phyloP scores from a whole-genome alignment of 352 stramenopile genomes.

The Phytophthora tentaculata region DNA sequence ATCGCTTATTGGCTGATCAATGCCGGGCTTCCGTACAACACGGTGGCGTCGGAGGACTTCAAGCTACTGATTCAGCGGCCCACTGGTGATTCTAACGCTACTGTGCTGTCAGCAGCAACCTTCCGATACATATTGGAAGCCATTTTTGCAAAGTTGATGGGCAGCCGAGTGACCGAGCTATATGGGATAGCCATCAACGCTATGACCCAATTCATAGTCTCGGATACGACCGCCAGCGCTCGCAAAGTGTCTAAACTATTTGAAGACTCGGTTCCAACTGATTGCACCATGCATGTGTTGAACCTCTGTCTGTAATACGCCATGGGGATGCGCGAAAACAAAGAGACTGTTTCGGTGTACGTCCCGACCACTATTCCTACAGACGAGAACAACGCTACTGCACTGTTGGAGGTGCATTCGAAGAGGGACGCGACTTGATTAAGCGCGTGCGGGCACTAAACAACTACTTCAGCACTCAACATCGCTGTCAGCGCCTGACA shows the following conservation, averaged over 20 bases:
- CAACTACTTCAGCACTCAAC: slow-evolving; percentile 7
- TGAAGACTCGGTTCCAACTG: not conserved
- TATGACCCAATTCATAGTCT: not conserved
- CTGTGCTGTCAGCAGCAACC: too few relatives aligned
- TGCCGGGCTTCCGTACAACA: too few relatives aligned
- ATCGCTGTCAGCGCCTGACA: slow-evolving; percentile 4
- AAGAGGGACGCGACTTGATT: slow-evolving; percentile 3
- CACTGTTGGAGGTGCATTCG: not conserved
- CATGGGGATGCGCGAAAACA: not conserved
- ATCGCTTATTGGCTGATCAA: too few relatives aligned
- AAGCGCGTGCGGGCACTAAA: slow-evolving; percentile 1
- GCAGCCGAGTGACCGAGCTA: too few relatives aligned
- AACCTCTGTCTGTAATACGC: not conserved
- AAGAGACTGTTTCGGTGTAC: not conserved
- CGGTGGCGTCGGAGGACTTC: too few relatives aligned
- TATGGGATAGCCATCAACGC: too few relatives aligned
- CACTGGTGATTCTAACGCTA: too few relatives aligned
- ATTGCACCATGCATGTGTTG: not conserved
- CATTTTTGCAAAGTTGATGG: too few relatives aligned
- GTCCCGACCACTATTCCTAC: not conserved
- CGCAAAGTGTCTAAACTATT: not conserved
- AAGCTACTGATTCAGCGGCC: too few relatives aligned
- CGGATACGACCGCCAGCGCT: not conserved
- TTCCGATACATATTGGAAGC: too few relatives aligned
- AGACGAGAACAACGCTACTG: slow-evolving; percentile 1